These are phyloP conservation scores for Jatropha multifida DNA, from an alignment of 441 rosid genomes.

Conservation along the genomic window DNA sequence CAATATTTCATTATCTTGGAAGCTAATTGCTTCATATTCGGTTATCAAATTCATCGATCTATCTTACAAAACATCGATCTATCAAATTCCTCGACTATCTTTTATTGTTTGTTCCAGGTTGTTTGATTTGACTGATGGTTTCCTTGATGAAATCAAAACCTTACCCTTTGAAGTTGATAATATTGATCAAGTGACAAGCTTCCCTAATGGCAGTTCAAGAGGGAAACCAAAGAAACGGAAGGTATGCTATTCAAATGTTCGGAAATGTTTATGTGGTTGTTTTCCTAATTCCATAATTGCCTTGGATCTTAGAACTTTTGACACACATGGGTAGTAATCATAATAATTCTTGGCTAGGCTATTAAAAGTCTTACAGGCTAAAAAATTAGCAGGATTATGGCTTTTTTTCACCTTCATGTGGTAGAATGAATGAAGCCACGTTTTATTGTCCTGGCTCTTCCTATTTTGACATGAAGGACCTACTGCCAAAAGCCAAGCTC, in stretches of 20 bases:
- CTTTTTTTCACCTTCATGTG: not conserved
- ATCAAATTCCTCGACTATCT: not conserved
- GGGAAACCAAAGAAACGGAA: conserved; percentile 52
- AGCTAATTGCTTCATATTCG: not conserved
- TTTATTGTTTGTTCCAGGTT: conserved; percentile 23
- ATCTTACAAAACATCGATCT: not conserved
- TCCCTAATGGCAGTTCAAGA: conserved; percentile 25
- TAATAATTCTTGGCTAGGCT: not conserved
- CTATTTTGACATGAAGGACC: not conserved
- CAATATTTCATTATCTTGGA: conserved; percentile 4
- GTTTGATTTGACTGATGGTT: conserved; percentile 36
- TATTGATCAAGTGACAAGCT: conserved; percentile 30
- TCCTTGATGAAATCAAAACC: conserved; percentile 62
- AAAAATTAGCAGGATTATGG: not conserved
- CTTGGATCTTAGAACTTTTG: not conserved
- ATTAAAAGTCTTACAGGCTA: not conserved
- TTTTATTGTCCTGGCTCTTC: not conserved
- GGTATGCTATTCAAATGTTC: conserved; percentile 30
- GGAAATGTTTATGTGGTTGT: not conserved
- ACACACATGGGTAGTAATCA: not conserved
- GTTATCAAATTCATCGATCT: not conserved
- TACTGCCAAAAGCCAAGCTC: not conserved
- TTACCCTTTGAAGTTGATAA: conserved; percentile 48
- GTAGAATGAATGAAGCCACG: not conserved
- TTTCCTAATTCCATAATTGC: not conserved